Evolutionary conservation across 1,284 basidiomycete species (phyloP), one percentile per base, ranked within the genome.

Genomic region (Pterulicium gracile): DNA sequence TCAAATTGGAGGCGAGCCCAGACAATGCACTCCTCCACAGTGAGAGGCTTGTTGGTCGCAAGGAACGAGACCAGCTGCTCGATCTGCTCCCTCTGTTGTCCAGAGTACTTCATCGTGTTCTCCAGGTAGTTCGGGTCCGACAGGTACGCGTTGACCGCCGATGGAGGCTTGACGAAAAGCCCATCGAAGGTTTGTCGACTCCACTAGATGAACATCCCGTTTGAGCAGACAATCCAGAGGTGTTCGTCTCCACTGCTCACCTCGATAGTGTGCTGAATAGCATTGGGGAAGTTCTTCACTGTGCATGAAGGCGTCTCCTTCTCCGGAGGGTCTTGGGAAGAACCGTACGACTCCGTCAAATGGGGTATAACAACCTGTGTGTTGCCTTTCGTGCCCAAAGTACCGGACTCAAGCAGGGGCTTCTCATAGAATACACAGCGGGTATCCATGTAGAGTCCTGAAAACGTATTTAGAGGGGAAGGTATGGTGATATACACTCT

Each of bases 281-380:
- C 85, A 62, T 99, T 97, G 22, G 96, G 96, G 79, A 99, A 99
- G 68, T 93, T 98, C 71, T 98, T 98, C 60, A 99, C 88, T 5
- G 96, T 99, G 67, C 97, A 99, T 35, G 91, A 91, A 7, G 97
- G 91, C 13, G 94, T 87, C 60, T 95, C 89, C 69, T 98, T 98
- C 69, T 99, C 97, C 15, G 96, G 96, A 40, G 96, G 96, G 63
- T 99, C 96, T 67, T 98, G 96, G 17, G 95, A 98, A 3, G 94
- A 97, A 18, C 90, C 87, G 65, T 99, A 98, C 13, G 93, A 97
- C 66, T 99, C 96, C 27, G 96, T 98, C 44, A 98, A 59, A 64
- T 97, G 81, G 17, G 96, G 97, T 42, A 98, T 77, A 50, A 99
- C 79, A 51, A 98, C 94, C 68, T 99, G 96, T 3, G 88, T 86